phyloP scores from a whole-genome alignment of 192 early-diverging fungal genomes.

The Geosiphon pyriformis region DNA sequence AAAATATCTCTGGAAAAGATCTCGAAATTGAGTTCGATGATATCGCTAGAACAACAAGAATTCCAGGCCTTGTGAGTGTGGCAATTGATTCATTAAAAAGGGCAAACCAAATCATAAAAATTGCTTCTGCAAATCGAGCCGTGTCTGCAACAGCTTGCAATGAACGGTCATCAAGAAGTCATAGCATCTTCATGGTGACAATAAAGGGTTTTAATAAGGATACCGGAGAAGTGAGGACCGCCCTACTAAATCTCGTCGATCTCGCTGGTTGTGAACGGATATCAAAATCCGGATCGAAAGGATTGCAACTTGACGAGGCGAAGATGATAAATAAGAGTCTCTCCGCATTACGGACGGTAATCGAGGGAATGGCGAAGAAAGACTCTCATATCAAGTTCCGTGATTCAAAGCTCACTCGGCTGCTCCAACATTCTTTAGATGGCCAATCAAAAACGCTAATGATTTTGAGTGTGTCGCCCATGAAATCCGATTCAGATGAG shows the following conservation, averaged over 20 bases:
- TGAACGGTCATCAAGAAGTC: constrained; percentile 87
- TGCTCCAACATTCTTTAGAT: constrained; percentile 52
- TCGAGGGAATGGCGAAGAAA: constrained; percentile 73
- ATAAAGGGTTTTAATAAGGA: constrained; percentile 67
- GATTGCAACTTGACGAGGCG: constrained; percentile 86
- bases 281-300: constrained; percentile 72
- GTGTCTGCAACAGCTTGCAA: constrained; percentile 91
- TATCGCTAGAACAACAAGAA: constrained; percentile 74
- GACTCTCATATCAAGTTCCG: constrained; percentile 86
- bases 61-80: no score
- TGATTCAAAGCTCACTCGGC: constrained; percentile 78
- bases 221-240: constrained; percentile 67
- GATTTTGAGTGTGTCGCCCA: no score
- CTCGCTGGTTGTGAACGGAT: constrained; percentile 92
- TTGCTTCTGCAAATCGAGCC: constrained; percentile 78
- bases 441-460: no score
- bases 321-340: constrained; percentile 96
- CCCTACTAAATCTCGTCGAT: constrained; percentile 89
- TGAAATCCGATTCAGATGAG: no score
- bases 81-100: constrained; percentile 65
- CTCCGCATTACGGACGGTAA: constrained; percentile 86
- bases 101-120: constrained; percentile 65
- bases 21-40: constrained; percentile 65
- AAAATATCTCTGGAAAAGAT: constrained; percentile 81
- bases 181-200: constrained; percentile 88